Evolutionary conservation across 2,329 filamentous ascomycete species (phyloP).

Genomic region (Hortaea werneckii): DNA sequence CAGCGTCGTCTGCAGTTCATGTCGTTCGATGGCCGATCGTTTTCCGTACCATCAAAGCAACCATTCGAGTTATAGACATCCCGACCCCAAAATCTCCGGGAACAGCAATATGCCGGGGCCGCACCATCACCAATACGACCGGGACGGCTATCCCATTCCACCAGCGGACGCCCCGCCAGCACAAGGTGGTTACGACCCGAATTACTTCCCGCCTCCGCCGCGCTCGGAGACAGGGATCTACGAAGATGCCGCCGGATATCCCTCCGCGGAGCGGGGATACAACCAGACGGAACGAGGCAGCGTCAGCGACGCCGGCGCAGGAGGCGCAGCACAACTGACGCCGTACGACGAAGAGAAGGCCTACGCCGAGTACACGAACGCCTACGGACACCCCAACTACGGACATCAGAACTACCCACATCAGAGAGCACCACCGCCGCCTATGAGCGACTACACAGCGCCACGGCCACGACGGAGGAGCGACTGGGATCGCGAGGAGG

Average conservation of each 20-base stretch:
- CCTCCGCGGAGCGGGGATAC: constrained; percentile 7
- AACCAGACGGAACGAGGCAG: neutral
- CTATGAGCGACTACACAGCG: neutral
- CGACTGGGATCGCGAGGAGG: constrained; percentile 7
- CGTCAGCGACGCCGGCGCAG: constrained; percentile 5
- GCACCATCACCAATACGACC: neutral
- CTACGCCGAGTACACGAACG: constrained; percentile 13
- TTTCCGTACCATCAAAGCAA: neutral
- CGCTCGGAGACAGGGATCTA: constrained; percentile 2
- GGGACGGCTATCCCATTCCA: constrained; percentile 3
- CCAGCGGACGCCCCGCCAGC: neutral
- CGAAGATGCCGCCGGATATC: neutral
- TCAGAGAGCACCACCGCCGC: constrained; percentile 1
- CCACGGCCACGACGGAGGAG: neutral
- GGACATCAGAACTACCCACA: neutral
- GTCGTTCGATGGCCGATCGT: neutral
- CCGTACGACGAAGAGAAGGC: constrained; percentile 21
- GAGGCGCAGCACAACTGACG: constrained; percentile 4
- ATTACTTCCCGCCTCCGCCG: constrained; percentile 6
- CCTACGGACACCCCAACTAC: constrained; percentile 8
- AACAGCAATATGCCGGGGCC: neutral
- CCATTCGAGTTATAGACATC: neutral
- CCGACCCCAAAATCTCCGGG: constrained; percentile 3
- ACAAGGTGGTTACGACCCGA: constrained; percentile 1
- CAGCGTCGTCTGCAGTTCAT: no score